Evolutionary conservation across 768 basidiomycete genomes (phyloP), one percentile per base, ranked within the genome.

Genomic region (Tylopilus cervinicoccineus): DNA sequence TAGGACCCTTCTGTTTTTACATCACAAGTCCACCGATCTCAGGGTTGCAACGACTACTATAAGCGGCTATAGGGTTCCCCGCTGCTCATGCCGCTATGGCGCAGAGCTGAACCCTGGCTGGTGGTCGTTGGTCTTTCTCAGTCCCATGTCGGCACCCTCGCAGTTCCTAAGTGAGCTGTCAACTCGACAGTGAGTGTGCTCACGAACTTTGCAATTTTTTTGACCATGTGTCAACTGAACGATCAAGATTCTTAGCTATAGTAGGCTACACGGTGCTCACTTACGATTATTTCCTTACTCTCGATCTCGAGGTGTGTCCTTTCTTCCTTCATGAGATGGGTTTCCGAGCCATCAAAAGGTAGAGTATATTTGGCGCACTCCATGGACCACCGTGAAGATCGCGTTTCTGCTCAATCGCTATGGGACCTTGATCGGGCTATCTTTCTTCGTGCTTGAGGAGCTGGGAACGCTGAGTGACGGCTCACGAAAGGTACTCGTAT

Each of bases 351-450:
- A 2, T 29, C 5, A 6, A 11, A 45, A 57, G 50, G 26, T 56
- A 23, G 46, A 40, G 23, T 47, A 47, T n/a, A 48, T 45, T 22
- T 51, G 59, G 51, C 16, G 22, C 8, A 20, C 55, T n/a, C 51
- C 46, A 12, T 51, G 59, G 52, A n/a, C 32, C 17, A 14, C 20
- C 23, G 41, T 43, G 17, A 60, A 60, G n/a, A 28, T 19, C 8
- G 5, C 48, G 16, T 60, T 61, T 38, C 43, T 60, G 10, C 20
- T 58, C 47, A 61, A 52, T 39, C 56, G 59, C 27, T 61, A 60
- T 9, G 56, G 45, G 11, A 48, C 46, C 10, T 28, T 60, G 3
- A 33, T 45, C 11, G 46, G 45, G 14, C 59, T 55, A 33, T 44
- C 37, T 17, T 14, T 40, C 20, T n/a, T 58, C 10, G 22, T 2